Conservation (phyloP, 768 basidiomycete species). For the Cystofilobasidium ferigula region DNA sequence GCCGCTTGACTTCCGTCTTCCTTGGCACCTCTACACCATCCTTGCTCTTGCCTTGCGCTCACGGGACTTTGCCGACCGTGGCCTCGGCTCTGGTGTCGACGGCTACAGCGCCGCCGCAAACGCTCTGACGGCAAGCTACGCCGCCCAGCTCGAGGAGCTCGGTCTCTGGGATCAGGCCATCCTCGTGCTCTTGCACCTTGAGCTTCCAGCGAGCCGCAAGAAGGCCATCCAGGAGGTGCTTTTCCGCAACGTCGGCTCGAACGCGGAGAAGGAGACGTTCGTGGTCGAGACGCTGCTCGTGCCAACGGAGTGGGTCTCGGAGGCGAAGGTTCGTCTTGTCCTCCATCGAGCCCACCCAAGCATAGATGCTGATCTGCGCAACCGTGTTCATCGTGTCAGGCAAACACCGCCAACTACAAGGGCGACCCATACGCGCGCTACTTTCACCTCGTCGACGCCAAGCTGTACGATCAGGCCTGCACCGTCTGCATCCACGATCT, state of each 20-base stretch:
- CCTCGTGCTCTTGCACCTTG: conserved; percentile 81
- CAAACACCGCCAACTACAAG: conserved; percentile 51
- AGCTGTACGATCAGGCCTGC: conserved; percentile 62
- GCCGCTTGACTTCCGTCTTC: conserved; percentile 66
- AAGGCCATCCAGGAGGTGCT: conserved; percentile 73
- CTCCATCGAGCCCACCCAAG: background rate
- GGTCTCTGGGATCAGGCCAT: conserved; percentile 74
- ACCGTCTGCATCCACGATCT: conserved; percentile 73
- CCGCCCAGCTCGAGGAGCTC: conserved; percentile 67
- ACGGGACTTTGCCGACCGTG: conserved; percentile 77
- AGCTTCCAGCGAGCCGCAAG: conserved; percentile 66
- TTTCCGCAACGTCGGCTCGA: conserved; percentile 43
- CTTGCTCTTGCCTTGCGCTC: conserved; percentile 69
- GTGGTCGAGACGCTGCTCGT: conserved; percentile 62
- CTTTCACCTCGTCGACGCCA: conserved; percentile 60
- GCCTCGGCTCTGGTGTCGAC: conserved; percentile 37
- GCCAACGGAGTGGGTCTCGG: conserved; percentile 76
- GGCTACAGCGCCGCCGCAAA: conserved; percentile 80
- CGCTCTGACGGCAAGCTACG: conserved; percentile 69
- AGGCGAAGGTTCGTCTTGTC: conserved; percentile 55
- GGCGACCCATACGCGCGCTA: conserved; percentile 64
- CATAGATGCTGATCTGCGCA: too few relatives aligned
- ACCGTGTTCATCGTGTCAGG: conserved; percentile 44
- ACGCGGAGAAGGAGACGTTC: conserved; percentile 31
- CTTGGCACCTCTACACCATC: conserved; percentile 88